These are phyloP conservation scores for Ophiostoma pallidulum DNA, from an alignment of 2,329 filamentous ascomycete species.

Conservation along the genomic window DNA sequence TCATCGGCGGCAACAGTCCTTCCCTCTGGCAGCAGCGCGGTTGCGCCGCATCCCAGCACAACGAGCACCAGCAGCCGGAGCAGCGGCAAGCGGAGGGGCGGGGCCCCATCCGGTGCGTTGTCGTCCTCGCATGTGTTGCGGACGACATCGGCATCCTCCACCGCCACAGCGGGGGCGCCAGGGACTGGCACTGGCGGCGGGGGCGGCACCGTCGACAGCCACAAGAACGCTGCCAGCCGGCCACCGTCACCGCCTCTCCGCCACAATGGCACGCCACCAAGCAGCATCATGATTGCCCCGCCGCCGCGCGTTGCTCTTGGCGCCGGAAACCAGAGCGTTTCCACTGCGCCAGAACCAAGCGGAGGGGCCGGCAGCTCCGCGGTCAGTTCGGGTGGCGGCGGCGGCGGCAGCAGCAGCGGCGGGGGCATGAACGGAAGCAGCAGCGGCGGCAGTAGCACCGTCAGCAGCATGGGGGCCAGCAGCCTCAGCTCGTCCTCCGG, in stretches of 20 bases:
- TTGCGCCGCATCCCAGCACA: neutral
- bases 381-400: too few species aligned
- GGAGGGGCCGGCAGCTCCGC: too few species aligned
- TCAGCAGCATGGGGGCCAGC: too few species aligned
- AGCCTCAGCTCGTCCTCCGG: too few species aligned
- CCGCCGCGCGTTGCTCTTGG: slow-evolving; percentile 30
- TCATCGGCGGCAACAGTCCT: neutral
- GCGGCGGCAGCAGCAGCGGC: slow-evolving; percentile 12
- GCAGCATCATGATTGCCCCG: slow-evolving; percentile 27
- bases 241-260: slow-evolving; percentile 17
- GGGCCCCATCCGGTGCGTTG: neutral
- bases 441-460: neutral
- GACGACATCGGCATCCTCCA: slow-evolving; percentile 22
- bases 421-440: neutral
- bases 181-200: neutral
- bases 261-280: slow-evolving; percentile 15
- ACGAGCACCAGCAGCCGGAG: slow-evolving; percentile 1
- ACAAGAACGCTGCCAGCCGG: neutral
- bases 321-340: slow-evolving; percentile 2
- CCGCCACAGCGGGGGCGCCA: neutral
- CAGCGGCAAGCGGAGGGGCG: slow-evolving; percentile 22
- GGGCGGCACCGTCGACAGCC: slow-evolving; percentile 16
- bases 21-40: neutral
- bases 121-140: slow-evolving; percentile 23
- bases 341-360: neutral